Evolutionary conservation across 352 stramenopile genomes (phyloP).

Genomic region (Bremia lactucae): DNA sequence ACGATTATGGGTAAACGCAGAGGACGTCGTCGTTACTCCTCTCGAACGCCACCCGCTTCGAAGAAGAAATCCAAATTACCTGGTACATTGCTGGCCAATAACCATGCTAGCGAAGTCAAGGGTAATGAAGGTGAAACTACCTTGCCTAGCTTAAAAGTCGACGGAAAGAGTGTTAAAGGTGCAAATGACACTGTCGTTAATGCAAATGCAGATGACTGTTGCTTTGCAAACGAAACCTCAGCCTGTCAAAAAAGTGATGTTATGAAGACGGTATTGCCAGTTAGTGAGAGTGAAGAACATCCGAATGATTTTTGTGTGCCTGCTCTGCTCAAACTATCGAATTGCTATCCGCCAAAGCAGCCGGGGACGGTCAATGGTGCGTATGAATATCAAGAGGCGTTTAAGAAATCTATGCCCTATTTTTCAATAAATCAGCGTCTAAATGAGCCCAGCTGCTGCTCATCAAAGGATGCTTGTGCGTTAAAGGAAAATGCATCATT

Average conservation of each 20-base stretch:
- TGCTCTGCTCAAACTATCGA: not conserved
- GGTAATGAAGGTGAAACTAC: constrained; percentile 18
- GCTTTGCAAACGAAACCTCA: not conserved
- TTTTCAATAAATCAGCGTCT: constrained; percentile 4
- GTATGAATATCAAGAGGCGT: not conserved
- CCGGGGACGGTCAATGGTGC: not conserved
- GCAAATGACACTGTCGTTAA: not conserved
- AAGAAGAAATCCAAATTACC: not conserved
- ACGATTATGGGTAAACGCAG: constrained; percentile 13
- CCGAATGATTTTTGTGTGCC: not conserved
- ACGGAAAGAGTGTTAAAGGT: constrained; percentile 1
- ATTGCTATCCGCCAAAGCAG: constrained; percentile 3
- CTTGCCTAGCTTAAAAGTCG: constrained; percentile 12
- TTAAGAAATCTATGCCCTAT: constrained; percentile 4
- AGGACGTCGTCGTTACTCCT: not conserved
- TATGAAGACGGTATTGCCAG: not conserved
- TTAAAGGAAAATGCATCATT: not conserved
- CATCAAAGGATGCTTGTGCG: constrained; percentile 6
- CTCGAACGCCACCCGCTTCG: not conserved
- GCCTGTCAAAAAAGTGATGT: not conserved
- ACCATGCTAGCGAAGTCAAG: constrained; percentile 6
- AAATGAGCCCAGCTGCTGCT: constrained; percentile 1
- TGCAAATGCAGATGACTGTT: not conserved
- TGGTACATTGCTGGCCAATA: not conserved
- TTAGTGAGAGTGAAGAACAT: not conserved